Conservation (phyloP, 176 grass and related monocot genomes). For the Tuctoria greenei region DNA sequence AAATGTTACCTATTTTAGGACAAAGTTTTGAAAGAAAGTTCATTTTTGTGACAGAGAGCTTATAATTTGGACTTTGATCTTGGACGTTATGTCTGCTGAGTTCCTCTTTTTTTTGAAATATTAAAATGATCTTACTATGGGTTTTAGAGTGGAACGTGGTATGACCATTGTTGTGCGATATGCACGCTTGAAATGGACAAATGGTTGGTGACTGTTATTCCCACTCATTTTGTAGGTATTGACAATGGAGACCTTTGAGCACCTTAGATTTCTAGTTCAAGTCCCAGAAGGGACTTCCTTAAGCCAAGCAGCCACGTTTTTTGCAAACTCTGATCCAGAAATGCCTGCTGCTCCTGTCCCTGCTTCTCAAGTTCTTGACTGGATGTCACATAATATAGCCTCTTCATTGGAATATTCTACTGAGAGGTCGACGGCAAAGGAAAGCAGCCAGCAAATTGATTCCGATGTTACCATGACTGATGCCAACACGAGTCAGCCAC, state of each 20-base stretch:
- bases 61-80: not conserved
- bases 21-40: not conserved
- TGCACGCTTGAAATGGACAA: not conserved
- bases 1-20: not conserved
- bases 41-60: slow-evolving; percentile 2
- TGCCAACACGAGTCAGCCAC: slow-evolving; percentile 57
- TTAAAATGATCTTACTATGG: slow-evolving; percentile 24
- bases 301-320: slow-evolving; percentile 80
- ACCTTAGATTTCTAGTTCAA: slow-evolving; percentile 86
- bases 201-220: slow-evolving; percentile 9
- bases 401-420: slow-evolving; percentile 67
- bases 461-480: slow-evolving; percentile 90
- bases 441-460: slow-evolving; percentile 62
- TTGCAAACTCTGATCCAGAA: slow-evolving; percentile 96
- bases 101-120: slow-evolving; percentile 4
- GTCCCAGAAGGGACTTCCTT: slow-evolving; percentile 76
- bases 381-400: slow-evolving; percentile 78
- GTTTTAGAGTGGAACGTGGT: not conserved
- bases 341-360: slow-evolving; percentile 87
- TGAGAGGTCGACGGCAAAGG: slow-evolving; percentile 71
- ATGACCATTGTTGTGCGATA: not conserved
- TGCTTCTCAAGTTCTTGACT: slow-evolving; percentile 79
- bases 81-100: not conserved
- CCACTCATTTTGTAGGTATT: slow-evolving; percentile 57
- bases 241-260: slow-evolving; percentile 84